A percentile compares a stretch with the other conserved stretches of the same genome.
Evolutionary conservation across 2,329 filamentous ascomycete genomes (phyloP).

Genomic region (Coniosporium tulheliwenetii): DNA sequence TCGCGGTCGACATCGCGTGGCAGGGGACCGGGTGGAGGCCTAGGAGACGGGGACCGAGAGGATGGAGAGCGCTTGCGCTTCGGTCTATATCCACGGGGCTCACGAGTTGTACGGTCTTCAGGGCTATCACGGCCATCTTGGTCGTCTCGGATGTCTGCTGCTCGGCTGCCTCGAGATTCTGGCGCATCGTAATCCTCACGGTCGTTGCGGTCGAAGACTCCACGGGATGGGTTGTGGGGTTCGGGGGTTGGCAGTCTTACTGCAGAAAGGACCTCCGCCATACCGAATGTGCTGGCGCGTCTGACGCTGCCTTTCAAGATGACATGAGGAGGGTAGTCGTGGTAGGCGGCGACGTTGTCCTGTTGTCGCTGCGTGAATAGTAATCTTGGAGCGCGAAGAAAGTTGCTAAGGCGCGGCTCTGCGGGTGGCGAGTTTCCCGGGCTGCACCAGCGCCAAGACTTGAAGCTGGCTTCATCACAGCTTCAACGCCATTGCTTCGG

Average conservation of each 20-base stretch:
- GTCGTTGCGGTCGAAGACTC: background rate
- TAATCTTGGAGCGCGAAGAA: no score
- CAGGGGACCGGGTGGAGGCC: constrained; percentile 17
- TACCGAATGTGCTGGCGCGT: constrained; percentile 1
- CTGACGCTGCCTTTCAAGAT: no score
- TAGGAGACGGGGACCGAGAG: constrained; percentile 8
- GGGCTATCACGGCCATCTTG: constrained; percentile 1
- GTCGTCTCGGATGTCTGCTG: background rate
- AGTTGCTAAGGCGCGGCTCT: no score
- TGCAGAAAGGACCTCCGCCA: constrained; percentile 10
- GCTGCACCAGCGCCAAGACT: no score
- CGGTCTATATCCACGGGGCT: constrained; percentile 4
- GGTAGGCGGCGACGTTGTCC: no score
- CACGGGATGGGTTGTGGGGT: constrained; percentile 3
- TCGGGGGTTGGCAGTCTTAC: constrained; percentile 12
- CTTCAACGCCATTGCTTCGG: no score
- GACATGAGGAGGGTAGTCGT: no score
- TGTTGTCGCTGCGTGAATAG: no score
- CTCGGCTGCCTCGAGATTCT: no score
- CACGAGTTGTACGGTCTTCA: background rate
- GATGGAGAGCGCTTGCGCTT: constrained; percentile 15
- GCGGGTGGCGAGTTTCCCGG: no score
- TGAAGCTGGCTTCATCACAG: no score
- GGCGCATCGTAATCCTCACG: no score
- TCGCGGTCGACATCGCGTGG: constrained; percentile 33